Base-by-base conservation (phyloP, 257 asterid genomes). In the Eustoma russellianum region DNA sequence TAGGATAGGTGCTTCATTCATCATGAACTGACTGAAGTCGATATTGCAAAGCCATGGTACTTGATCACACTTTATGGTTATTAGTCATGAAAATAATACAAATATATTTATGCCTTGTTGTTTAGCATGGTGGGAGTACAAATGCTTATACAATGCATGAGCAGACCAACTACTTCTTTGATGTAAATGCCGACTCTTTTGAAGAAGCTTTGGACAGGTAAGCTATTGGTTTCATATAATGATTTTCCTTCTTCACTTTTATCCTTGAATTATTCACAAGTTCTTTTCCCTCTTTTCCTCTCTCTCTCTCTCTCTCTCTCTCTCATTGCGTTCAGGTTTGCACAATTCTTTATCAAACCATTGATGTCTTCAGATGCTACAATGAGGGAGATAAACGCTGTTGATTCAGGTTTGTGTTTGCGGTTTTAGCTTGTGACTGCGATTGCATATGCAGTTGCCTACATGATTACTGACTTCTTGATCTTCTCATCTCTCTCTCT, bases 281-380 rank as follows among this genome's bases (percentile, higher is more conserved):
- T 24, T 24, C 30, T 24, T 4, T 4, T 4, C 30, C 30, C 30
- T 2, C 30, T 2, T 1, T 2, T 24, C 12, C 12, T 38, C 12
- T 7, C 43, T 11, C 43, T 8, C 12, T 38, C 12, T 38, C 43
- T 38, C 9, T 38, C 43, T 11, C 9, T 38, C 7, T 11, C 43
- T 38, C 10, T 11, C 30, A 24, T 5, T 30, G 49, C 62, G 14
- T 74, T 56, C 81, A 87, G 98, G 68, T 91, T 87, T 65, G 82
- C 94, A 47, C 98, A 91, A 73, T 91, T 91, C 64, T 91, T 91
- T 73, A 79, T 85, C 66, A 87, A 87, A 55, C 98, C 98, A 60
- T 77, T 91, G 69, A 91, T 91, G 97, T 84, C 97, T 13, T 75
- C 95, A 18, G 98, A 91, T 85, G 98, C 97, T 46, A 91, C 98